phyloP scores from a whole-genome alignment of 148 eudicot genomes.

The Camellia lanceoleosa region DNA sequence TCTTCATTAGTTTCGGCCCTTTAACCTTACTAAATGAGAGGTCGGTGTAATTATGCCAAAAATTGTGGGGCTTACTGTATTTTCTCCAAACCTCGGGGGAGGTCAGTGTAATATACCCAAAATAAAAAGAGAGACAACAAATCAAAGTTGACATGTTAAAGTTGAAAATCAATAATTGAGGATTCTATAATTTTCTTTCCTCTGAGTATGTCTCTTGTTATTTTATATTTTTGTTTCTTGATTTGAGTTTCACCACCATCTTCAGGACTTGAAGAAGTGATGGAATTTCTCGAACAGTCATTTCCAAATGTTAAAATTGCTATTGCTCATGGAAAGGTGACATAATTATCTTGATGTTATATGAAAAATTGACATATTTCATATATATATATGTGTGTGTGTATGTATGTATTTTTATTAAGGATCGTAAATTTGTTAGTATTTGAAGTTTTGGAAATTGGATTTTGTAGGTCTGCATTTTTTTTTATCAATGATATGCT shows the following conservation, averaged over 20 bases:
- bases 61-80: too few relatives aligned
- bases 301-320: constrained; percentile 81
- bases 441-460: not conserved
- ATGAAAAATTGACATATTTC: constrained; percentile 8
- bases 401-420: not conserved
- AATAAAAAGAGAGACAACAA: not conserved
- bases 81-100: too few relatives aligned
- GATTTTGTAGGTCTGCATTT: not conserved
- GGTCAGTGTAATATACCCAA: too few relatives aligned
- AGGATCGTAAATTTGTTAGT: not conserved
- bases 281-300: constrained; percentile 60
- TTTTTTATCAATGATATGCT: not conserved
- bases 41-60: too few relatives aligned
- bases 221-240: constrained; percentile 2
- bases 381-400: not conserved
- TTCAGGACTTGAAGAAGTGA: constrained; percentile 88
- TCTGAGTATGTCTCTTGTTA: not conserved
- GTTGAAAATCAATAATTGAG: not conserved
- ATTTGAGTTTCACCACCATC: constrained; percentile 10
- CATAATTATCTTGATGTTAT: not conserved
- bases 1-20: too few relatives aligned
- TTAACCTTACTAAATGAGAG: too few relatives aligned
- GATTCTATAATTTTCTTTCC: not conserved
- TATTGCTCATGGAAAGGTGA: constrained; percentile 95
- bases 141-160: not conserved